phyloP scores from a whole-genome alignment of 2,329 filamentous ascomycete genomes.

The Ophiocordyceps australis region DNA sequence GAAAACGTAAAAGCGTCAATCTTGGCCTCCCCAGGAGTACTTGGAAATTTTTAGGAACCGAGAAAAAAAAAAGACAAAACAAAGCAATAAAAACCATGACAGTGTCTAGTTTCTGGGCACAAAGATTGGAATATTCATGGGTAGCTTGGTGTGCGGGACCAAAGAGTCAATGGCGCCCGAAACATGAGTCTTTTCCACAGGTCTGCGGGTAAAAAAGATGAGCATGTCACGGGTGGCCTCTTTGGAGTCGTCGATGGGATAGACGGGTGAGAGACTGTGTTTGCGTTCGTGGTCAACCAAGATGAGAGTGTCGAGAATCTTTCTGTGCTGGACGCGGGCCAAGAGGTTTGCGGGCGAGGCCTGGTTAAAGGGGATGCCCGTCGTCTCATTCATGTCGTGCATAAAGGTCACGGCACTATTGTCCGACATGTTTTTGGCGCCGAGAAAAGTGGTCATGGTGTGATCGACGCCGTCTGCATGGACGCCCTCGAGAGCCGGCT shows the following conservation, averaged over 20 bases:
- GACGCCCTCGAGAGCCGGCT: conserved; percentile 13
- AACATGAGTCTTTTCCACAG: conserved; percentile 6
- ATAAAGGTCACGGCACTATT: conserved; percentile 12
- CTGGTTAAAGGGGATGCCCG: conserved; percentile 6
- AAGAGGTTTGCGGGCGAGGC: conserved; percentile 6
- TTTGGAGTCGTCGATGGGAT: conserved; percentile 6
- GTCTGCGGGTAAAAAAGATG: conserved; percentile 11
- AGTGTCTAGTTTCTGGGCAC: conserved; percentile 3
- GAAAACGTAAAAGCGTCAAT: too few species aligned
- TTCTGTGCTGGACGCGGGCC: conserved; percentile 8
- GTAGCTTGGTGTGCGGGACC: conserved; percentile 6
- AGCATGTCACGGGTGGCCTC: conserved; percentile 11
- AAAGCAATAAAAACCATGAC: too few species aligned
- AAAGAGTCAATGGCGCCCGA: conserved; percentile 9
- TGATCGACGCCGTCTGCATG: conserved; percentile 13
- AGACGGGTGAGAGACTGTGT: conserved; percentile 9
- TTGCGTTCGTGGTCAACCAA: conserved; percentile 10
- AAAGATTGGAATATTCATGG: conserved; percentile 10
- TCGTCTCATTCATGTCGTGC: conserved; percentile 9
- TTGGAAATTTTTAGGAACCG: too few species aligned
- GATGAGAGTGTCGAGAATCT: conserved; percentile 10
- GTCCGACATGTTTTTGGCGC: conserved; percentile 9
- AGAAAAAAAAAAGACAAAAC: too few species aligned
- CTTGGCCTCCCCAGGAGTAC: too few species aligned
- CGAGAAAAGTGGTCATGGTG: conserved; percentile 13